Evolutionary conservation across 2,329 filamentous ascomycete species (phyloP), one percentile per base, ranked within the genome.

Genomic region (Cytospora mali): DNA sequence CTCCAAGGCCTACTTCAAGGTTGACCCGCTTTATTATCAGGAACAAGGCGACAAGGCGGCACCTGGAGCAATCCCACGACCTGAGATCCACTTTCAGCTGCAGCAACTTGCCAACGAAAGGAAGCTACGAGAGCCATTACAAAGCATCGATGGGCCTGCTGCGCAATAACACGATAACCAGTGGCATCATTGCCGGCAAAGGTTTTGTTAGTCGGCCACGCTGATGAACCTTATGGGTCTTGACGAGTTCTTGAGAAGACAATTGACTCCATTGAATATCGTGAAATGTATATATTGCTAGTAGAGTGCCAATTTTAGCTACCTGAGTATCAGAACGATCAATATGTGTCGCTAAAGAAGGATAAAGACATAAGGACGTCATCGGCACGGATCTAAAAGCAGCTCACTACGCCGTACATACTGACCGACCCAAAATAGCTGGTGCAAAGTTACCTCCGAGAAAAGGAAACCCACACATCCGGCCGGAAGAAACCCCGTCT

Each of bases 321-420:
- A n/a, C 35, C 4, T 39, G n/a, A n/a, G n/a, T n/a, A n/a, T n/a
- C n/a, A n/a, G n/a, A n/a, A n/a, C n/a, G n/a, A n/a, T n/a, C n/a
- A n/a, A n/a, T n/a, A n/a, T n/a, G n/a, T n/a, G n/a, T n/a, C n/a
- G n/a, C n/a, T n/a, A n/a, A n/a, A n/a, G n/a, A n/a, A 39, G 1
- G 35, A n/a, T n/a, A 39, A 39, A 39, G n/a, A n/a, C 1, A 39
- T 5, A 39, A 39, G 33, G 51, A 60, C 58, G 58, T 60, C 58
- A 60, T 60, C 50, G 50, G 58, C 50, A 31, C 50, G 58, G 39
- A 54, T n/a, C 58, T 60, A 54, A 60, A 16, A 46, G 21, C 50
- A 27, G 52, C 49, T 54, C 33, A 53, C 21, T 35, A 14, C 57
- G n/a, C n/a, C n/a, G 29, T 50, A 59, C 6, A n/a, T n/a, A 18